These are phyloP conservation scores for Capsicum pubescens DNA, from an alignment of 257 asterid species.

Conservation along the genomic window DNA sequence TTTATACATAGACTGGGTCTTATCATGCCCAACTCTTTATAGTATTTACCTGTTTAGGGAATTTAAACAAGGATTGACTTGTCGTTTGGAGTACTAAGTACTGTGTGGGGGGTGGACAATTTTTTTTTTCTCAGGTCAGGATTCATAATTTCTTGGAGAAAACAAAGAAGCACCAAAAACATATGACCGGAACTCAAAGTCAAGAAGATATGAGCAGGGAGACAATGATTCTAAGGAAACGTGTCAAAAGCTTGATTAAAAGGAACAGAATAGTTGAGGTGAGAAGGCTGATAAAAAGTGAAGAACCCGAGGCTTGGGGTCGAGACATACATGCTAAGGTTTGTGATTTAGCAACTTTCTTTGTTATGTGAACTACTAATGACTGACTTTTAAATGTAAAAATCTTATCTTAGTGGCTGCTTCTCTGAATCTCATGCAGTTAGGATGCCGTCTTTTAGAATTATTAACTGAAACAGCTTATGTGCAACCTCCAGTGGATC, in stretches of 20 bases:
- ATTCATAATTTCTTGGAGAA: constrained; percentile 86
- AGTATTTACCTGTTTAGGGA: background rate
- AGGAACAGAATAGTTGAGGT: constrained; percentile 67
- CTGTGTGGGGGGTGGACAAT: background rate
- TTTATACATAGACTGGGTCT: background rate
- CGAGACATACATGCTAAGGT: constrained; percentile 91
- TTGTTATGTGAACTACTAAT: constrained; percentile 28
- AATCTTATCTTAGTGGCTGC: constrained; percentile 24
- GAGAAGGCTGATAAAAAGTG: constrained; percentile 80
- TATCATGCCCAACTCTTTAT: constrained; percentile 16
- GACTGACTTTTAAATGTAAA: background rate
- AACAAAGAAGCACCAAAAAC: constrained; percentile 50
- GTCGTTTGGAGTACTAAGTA: constrained; percentile 10
- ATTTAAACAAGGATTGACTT: background rate
- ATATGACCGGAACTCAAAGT: constrained; percentile 46
- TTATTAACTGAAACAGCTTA: constrained; percentile 85
- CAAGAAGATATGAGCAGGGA: constrained; percentile 57
- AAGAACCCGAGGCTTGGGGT: constrained; percentile 77
- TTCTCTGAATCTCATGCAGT: constrained; percentile 56
- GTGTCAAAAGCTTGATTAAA: constrained; percentile 72
- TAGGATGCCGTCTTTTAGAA: constrained; percentile 90
- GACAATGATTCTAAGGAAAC: constrained; percentile 59
- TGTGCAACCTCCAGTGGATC: constrained; percentile 78
- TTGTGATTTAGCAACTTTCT: constrained; percentile 34
- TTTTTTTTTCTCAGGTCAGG: constrained; percentile 57